Percentiles rank a stretch among this genome's conserved stretches.
Conservation (phyloP, 2,329 filamentous ascomycete genomes). For the Sporothrix globosa region DNA sequence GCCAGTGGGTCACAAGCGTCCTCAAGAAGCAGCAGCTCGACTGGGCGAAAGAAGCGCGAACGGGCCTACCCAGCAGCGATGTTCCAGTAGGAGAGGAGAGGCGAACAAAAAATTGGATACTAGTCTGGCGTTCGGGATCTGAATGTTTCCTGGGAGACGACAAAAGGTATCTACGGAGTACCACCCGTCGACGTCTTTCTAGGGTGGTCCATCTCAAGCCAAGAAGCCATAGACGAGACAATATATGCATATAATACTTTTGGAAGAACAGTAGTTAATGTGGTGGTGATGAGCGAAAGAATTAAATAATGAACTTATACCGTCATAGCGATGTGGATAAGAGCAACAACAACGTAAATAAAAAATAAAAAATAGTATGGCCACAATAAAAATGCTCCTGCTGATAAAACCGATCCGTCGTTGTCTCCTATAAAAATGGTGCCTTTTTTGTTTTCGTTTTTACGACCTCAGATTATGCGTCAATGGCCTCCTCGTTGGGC, state of each 20-base stretch:
- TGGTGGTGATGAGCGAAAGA: neutral
- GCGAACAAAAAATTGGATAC: neutral
- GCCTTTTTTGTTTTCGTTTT: neutral
- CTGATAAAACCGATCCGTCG: slow-evolving; percentile 1
- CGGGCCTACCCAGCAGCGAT: slow-evolving; percentile 65
- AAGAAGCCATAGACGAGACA: neutral
- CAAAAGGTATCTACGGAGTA: neutral
- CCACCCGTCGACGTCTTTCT: neutral
- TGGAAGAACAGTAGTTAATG: neutral
- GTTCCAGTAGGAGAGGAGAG: slow-evolving; percentile 48
- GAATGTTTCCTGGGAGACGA: neutral
- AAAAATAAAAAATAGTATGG: neutral
- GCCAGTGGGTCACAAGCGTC: neutral
- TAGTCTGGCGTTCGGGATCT: neutral
- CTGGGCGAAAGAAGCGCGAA: slow-evolving; percentile 56
- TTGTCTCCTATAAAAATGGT: slow-evolving; percentile 9
- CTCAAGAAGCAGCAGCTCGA: slow-evolving; percentile 58
- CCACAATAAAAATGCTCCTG: slow-evolving; percentile 17
- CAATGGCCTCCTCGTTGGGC: slow-evolving; percentile 27
- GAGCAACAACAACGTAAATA: neutral
- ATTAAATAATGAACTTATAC: neutral
- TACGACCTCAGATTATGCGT: neutral
- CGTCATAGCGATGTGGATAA: neutral
- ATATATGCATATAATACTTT: neutral
- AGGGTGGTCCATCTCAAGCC: neutral